phyloP scores from a whole-genome alignment of 2,329 filamentous ascomycete genomes.

The Ophiosphaerella korrae region DNA sequence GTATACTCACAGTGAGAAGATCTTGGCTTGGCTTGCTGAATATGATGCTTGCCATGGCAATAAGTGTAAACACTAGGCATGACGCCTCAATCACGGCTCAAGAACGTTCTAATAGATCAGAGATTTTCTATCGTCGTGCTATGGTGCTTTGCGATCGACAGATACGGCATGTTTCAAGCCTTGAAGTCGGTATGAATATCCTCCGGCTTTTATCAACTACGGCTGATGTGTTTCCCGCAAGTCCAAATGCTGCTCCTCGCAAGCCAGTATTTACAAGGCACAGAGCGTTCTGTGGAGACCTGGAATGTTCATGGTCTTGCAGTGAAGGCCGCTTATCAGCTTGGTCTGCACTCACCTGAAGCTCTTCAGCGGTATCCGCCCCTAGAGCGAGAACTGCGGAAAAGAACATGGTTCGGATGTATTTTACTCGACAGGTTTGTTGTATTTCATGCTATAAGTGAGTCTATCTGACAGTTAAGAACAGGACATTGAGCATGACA shows the following conservation, averaged over 20 bases:
- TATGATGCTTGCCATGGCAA: slow-evolving; percentile 57
- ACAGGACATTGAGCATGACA: slow-evolving; percentile 57
- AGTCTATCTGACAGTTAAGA: neutral
- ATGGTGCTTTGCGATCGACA: slow-evolving; percentile 52
- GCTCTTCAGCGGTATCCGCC: slow-evolving; percentile 45
- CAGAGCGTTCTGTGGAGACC: slow-evolving; percentile 58
- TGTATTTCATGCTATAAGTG: neutral
- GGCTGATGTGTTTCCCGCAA: neutral
- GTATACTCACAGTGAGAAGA: slow-evolving; percentile 48
- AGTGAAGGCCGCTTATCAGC: slow-evolving; percentile 56
- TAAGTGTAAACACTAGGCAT: slow-evolving; percentile 35
- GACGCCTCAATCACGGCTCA: slow-evolving; percentile 37
- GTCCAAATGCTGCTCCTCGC: slow-evolving; percentile 46
- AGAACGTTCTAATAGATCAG: slow-evolving; percentile 48
- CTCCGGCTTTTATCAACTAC: neutral
- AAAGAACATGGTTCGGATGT: slow-evolving; percentile 58
- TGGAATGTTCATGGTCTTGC: slow-evolving; percentile 62
- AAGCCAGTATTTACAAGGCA: slow-evolving; percentile 60
- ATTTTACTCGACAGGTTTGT: slow-evolving; percentile 53
- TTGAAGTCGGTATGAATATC: slow-evolving; percentile 50
- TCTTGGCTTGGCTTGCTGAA: slow-evolving; percentile 60
- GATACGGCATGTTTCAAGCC: slow-evolving; percentile 49
- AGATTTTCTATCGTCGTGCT: slow-evolving; percentile 55
- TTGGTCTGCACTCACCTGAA: slow-evolving; percentile 57
- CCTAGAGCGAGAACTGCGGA: slow-evolving; percentile 55